Percentiles rank a stretch among this genome's conserved stretches.
Conservation (phyloP, 495 filamentous ascomycete species). For the Friedmanniomyces endolithicus region DNA sequence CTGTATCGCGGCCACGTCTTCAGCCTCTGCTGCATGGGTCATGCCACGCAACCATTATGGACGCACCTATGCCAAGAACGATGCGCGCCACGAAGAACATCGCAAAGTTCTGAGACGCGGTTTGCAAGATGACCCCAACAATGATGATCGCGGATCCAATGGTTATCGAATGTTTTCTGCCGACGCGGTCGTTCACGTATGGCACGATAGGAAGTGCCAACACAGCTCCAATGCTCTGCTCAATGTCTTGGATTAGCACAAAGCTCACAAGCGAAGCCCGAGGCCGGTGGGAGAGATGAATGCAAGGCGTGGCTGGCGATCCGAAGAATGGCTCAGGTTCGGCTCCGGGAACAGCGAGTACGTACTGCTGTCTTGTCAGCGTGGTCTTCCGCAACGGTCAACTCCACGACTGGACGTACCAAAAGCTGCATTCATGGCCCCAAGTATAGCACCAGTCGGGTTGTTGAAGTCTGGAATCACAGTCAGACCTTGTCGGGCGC, state of each 20-base stretch:
- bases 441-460: constrained; percentile 28
- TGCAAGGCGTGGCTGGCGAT: no score
- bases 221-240: constrained; percentile 48
- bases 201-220: constrained; percentile 54
- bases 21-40: background rate
- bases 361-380: no score
- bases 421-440: constrained; percentile 29
- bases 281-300: no score
- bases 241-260: no score
- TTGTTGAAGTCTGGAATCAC: constrained; percentile 30
- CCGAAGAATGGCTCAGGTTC: no score
- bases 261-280: no score
- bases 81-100: constrained; percentile 46
- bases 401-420: background rate
- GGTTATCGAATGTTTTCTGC: constrained; percentile 42
- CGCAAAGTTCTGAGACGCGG: constrained; percentile 38
- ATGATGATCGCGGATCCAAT: constrained; percentile 58
- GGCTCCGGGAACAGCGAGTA: no score
- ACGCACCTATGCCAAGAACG: constrained; percentile 45
- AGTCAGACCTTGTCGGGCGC: constrained; percentile 14
- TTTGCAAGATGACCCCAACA: constrained; percentile 57
- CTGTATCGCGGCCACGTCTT: background rate
- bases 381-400: no score
- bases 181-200: constrained; percentile 56
- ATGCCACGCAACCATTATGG: background rate